Evolutionary conservation across 2,329 filamentous ascomycete genomes (phyloP).

Genomic region (Graphilbum fragrans): DNA sequence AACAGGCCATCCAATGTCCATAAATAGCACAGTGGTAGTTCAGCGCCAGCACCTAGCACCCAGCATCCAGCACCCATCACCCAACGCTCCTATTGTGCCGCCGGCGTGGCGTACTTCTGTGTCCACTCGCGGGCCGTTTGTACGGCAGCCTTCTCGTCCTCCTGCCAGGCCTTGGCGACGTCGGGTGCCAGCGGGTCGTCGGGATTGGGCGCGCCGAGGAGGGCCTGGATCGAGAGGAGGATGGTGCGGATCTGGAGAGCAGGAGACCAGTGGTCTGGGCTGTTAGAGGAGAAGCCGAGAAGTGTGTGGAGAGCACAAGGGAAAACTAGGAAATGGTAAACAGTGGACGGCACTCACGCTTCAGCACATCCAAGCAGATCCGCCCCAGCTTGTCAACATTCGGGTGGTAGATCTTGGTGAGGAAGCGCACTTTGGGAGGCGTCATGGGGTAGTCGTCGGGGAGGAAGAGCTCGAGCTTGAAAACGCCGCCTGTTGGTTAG

Average conservation of each 20-base stretch:
- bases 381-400: conserved; percentile 97
- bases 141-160: conserved; percentile 86
- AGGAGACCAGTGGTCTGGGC: conserved; percentile 90
- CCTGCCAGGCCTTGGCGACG: conserved; percentile 96
- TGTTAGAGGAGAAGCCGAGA: not conserved
- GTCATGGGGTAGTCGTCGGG: conserved; percentile 99
- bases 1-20: no score
- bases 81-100: conserved; percentile 8
- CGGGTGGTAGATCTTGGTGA: conserved; percentile 98
- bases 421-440: conserved; percentile 92
- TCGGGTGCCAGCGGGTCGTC: conserved; percentile 98
- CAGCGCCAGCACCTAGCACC: no score
- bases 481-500: conserved; percentile 52
- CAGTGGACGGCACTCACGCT: conserved; percentile 47
- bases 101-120: conserved; percentile 57
- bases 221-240: conserved; percentile 93
- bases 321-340: not conserved
- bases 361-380: conserved; percentile 93
- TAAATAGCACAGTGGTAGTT: no score
- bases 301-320: not conserved
- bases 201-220: conserved; percentile 91
- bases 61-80: not conserved
- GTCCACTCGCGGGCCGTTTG: conserved; percentile 91
- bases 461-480: conserved; percentile 94
- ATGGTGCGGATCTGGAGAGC: conserved; percentile 97